Base-by-base conservation (phyloP, 1,284 basidiomycete species). In the Cutaneotrichosporon spelunceum region DNA sequence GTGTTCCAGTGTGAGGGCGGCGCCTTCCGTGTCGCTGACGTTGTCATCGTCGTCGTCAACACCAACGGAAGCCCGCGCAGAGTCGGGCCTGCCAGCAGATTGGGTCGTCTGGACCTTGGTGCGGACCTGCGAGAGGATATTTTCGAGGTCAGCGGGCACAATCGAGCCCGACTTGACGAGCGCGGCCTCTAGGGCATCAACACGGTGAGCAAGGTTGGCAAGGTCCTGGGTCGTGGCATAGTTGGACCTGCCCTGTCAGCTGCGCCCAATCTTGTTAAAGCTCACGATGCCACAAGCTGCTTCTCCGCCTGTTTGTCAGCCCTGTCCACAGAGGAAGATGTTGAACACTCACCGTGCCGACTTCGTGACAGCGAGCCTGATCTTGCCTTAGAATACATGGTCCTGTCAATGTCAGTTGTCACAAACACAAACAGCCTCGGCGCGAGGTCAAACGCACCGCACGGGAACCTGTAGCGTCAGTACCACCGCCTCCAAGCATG, bases 1-100 rank as follows among this genome's bases (percentile, higher is more conserved):
- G 56, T 79, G 77, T 56, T 80, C 79, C 7, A 80, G 69, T 0
- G 77, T 79, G 23, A 79, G 66, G 4, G 78, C 79, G 0, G 79
- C 79, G 21, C 76, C 78, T 61, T 80, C 79, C 0, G 78, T 79
- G 61, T 79, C 78, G 49, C 77, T 74, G 27, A 76, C 73, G 14
- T 65, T 62, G 27, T 73, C 70, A 11, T 61, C 61, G 48, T 60
- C 65, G 21, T 61, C 63, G 4, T 58, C 59, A 13, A 53, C 23
- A 10, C 52, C 52, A 19, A 34, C 23, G 2, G 52, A 53, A 30
- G 53, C 24, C 6, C 33, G 53, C 13, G 36, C 52, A 19, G 63
- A 39, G 7, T 49, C 42, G 6, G 52, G 36, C 19, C 53, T 4
- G 36, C 57, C 42, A 42, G 56, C 2, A 47, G 48, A 6, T 4